Conservation (phyloP, 2,329 filamentous ascomycete genomes). For the Cladosporium halotolerans region DNA sequence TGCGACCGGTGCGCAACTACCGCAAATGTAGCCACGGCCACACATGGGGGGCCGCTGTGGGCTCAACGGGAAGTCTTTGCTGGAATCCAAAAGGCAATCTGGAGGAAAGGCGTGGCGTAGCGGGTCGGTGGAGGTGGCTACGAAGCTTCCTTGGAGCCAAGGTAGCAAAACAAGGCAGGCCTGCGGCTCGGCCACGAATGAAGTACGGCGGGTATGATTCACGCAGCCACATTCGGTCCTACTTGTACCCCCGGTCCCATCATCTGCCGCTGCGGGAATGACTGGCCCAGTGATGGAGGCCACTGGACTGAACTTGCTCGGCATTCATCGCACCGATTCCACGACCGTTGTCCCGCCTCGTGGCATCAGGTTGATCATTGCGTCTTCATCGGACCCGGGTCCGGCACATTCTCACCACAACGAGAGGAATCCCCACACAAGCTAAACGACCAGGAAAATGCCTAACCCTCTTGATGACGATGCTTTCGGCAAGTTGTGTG, state of each 20-base stretch:
- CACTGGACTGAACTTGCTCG: not conserved
- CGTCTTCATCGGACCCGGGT: not conserved
- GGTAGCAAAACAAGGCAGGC: no score
- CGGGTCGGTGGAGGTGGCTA: not conserved
- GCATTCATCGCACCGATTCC: not conserved
- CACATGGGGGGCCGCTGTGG: not conserved
- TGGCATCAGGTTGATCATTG: not conserved
- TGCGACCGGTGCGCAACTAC: not conserved
- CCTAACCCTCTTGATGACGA: not conserved
- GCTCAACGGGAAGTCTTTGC: not conserved
- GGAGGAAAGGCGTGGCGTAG: not conserved
- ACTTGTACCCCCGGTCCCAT: no score
- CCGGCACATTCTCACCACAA: not conserved
- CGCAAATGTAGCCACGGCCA: no score
- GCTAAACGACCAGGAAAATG: not conserved
- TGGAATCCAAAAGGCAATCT: not conserved
- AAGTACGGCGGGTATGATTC: no score
- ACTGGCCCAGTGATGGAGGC: not conserved
- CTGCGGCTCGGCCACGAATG: no score
- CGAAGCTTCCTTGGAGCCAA: not conserved
- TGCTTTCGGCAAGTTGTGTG: no score
- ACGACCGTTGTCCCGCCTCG: not conserved
- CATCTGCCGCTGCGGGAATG: not conserved
- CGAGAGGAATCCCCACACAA: not conserved
- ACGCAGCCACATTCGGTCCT: no score